Evolutionary conservation across 139 green algal genomes (phyloP), one percentile per base, ranked within the genome.

Genomic region (Chlorella sp.): DNA sequence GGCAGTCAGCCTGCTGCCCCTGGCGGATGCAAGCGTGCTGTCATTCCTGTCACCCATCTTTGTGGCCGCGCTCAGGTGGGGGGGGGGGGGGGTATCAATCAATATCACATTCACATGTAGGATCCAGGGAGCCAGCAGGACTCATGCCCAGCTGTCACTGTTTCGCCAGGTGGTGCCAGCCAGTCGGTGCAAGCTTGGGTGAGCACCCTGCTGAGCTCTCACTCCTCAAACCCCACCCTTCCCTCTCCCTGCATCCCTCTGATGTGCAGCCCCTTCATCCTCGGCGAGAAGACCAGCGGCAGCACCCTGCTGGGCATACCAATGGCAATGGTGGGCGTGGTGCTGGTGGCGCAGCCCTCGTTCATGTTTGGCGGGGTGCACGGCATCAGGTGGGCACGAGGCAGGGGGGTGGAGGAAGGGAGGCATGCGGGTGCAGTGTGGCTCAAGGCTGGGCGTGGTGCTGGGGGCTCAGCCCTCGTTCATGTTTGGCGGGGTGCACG

Each of bases 21-120:
- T 94, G 87, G 89, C 90, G 3, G 91, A 94, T 36, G 89, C 91
- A 3, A 69, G 78, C 36, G 92, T 94, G 89, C 90, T 94, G 16
- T 89, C 91, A 34, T 94, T 94, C 85, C 57, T 91, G 28, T 89
- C 92, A 0, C 92, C 92, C 66, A 68, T 93, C 24, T 93, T 91
- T 75, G 92, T 90, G 7, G 89, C 91, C 0, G 30, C 89, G 15
- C 80, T 92, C 24, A 71, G 85, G 85, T 82, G 57, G 19, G 9
- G 40, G 40, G 14, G 42, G 0, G 14, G 40, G 79, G 9, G 19
- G 77, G 24, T 1, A 61, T 3, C 37, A 37, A 21, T 34, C n/a
- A n/a, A n/a, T n/a, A n/a, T n/a, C n/a, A n/a, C n/a, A n/a, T n/a
- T n/a, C n/a, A n/a, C n/a, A n/a, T 69, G 36, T 34, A 60, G 36